These are phyloP conservation scores for Mucor ambiguus DNA, from an alignment of 371 early-diverging fungal species.

Conservation along the genomic window DNA sequence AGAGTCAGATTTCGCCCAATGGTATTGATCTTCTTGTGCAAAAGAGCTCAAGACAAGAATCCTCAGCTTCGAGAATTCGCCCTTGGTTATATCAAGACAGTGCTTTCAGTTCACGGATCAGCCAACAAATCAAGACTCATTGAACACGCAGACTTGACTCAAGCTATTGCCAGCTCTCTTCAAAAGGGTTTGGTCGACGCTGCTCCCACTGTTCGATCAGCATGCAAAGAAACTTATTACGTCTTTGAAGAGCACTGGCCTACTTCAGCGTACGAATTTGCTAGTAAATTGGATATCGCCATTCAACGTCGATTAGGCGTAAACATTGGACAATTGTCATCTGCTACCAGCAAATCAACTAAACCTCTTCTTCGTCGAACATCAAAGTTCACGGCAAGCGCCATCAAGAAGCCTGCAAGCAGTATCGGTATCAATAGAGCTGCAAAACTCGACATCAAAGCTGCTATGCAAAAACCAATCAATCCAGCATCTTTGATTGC, in stretches of 20 bases:
- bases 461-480: no score
- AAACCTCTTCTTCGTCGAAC: background rate
- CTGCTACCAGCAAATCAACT: background rate
- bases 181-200: slow-evolving; percentile 41
- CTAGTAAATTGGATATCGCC: background rate
- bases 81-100: slow-evolving; percentile 26
- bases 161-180: slow-evolving; percentile 15
- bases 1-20: slow-evolving; percentile 29
- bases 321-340: background rate
- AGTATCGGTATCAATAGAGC: no score
- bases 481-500: no score
- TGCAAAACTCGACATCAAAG: no score
- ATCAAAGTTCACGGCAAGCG: background rate
- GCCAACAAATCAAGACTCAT: slow-evolving; percentile 25
- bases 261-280: slow-evolving; percentile 22
- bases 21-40: slow-evolving; percentile 20
- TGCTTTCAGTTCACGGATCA: slow-evolving; percentile 38
- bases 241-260: slow-evolving; percentile 32
- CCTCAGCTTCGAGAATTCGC: slow-evolving; percentile 38
- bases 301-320: background rate
- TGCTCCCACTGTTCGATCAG: slow-evolving; percentile 36
- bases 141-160: slow-evolving; percentile 24
- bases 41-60: slow-evolving; percentile 32
- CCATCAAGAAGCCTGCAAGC: background rate
- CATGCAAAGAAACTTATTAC: slow-evolving; percentile 36